Evolutionary conservation across 73 alveolate species (phyloP).

Genomic region (Paramecium primaurelia): DNA sequence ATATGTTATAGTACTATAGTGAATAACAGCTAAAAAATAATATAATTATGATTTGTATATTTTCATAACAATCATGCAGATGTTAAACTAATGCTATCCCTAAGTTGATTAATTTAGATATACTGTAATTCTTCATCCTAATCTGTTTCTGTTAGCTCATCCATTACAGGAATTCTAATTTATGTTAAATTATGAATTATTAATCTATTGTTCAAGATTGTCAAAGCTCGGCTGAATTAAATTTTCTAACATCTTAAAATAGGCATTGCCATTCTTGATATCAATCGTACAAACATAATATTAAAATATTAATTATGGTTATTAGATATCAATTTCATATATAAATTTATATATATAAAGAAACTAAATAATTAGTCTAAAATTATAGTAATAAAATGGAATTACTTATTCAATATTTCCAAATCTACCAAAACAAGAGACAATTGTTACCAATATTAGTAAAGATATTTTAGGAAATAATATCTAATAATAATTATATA

Average conservation of each 20-base stretch:
- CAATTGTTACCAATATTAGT: too few relatives aligned
- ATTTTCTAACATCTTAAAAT: background rate
- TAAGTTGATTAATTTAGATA: background rate
- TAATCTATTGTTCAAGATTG: background rate
- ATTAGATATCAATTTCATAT: background rate
- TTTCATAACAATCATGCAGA: slow-evolving; percentile 8
- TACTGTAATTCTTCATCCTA: slow-evolving; percentile 2
- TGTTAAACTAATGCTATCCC: background rate
- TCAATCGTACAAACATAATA: background rate
- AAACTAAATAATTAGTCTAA: background rate
- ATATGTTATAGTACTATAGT: too few relatives aligned
- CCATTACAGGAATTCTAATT: background rate
- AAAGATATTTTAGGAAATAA: too few relatives aligned
- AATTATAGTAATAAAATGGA: too few relatives aligned
- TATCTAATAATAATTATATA: too few relatives aligned
- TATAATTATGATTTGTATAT: background rate
- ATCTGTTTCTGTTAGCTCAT: background rate
- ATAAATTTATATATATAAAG: background rate
- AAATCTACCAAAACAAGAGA: too few relatives aligned
- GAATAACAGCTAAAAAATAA: background rate
- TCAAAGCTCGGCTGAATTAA: background rate
- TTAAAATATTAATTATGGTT: background rate
- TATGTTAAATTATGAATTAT: background rate
- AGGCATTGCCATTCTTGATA: background rate
- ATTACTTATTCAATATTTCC: background rate